Percentiles rank a stretch among this genome's conserved stretches.
These are phyloP conservation scores for Carex arenaria DNA, from an alignment of 202 grass and related monocot genomes.

Conservation along the genomic window DNA sequence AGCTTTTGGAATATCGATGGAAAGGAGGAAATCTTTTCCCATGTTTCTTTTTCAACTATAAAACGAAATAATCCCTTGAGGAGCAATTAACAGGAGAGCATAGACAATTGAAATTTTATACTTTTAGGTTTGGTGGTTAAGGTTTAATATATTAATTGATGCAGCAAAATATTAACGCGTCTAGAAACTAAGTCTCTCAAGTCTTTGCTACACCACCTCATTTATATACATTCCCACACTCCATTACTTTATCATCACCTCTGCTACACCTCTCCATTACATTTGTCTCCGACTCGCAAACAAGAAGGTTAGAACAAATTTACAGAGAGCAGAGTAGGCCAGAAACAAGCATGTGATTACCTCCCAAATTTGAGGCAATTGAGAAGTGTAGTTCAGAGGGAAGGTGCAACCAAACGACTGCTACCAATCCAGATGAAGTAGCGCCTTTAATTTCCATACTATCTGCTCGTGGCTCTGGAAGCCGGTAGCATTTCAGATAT, in stretches of 20 bases:
- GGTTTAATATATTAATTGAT: conserved; percentile 9
- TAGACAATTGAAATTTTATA: background rate
- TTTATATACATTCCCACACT: conserved; percentile 56
- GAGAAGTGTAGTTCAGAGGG: conserved; percentile 71
- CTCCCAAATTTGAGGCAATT: conserved; percentile 64
- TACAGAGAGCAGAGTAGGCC: background rate
- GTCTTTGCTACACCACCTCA: conserved; percentile 28
- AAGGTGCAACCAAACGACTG: conserved; percentile 59
- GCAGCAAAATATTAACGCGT: conserved; percentile 4
- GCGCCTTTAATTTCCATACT: conserved; percentile 62
- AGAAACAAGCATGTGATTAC: conserved; percentile 22
- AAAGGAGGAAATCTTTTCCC: background rate
- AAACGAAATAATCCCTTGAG: conserved; percentile 10
- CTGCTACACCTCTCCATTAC: conserved; percentile 1
- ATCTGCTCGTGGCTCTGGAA: conserved; percentile 85
- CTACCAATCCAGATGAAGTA: conserved; percentile 67
- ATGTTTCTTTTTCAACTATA: background rate
- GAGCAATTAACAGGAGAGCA: background rate
- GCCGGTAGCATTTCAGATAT: conserved; percentile 66
- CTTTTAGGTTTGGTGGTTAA: conserved; percentile 16
- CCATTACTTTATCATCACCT: background rate
- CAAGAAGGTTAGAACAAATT: background rate
- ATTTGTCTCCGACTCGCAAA: background rate
- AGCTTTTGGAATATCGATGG: background rate
- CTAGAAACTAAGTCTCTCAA: conserved; percentile 55